Evolutionary conservation across 2,329 filamentous ascomycete species (phyloP), one percentile per base, ranked within the genome.

Genomic region (Aspergillus quadricinctus): DNA sequence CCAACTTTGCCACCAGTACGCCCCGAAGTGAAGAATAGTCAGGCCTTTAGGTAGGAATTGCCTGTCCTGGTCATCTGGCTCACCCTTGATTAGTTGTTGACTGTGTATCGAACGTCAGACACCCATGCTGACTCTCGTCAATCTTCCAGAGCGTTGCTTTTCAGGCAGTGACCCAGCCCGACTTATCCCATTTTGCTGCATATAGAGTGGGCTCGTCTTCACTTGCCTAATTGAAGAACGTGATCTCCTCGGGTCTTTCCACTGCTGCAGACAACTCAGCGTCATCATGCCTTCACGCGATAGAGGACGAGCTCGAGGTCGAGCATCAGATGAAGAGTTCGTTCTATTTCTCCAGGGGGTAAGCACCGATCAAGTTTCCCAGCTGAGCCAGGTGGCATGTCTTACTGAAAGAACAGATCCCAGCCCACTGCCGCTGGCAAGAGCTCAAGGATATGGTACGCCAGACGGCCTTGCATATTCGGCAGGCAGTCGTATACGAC

Each of bases 301-400:
- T 45, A 74, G 70, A 59, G 66, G 66, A 53, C 69, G 70, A 40
- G 63, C 66, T 14, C 69, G 63, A 60, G 52, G 64, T 48, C 66
- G 72, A 59, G 68, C 66, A 27, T 67, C 69, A 5, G 75, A 77
- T 27, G 74, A 76, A 58, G 75, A 77, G 64, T 77, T 75, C 49
- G 75, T 77, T n/a, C 61, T 77, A 11, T 77, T 76, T 55, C 67
- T 77, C 19, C 74, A 76, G 55, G 75, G 75, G 21, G 75, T 77
- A 63, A 69, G 72, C 53, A 53, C 48, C 14, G 27, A 37, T 50
- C 27, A n/a, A 50, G 19, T 23, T 21, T 41, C 14, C n/a, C 31
- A 46, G 19, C 23, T 14, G 10, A 23, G 1, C 28, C 19, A 31
- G 49, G 25, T 35, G 41, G 9, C 40, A 14, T 52, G 50, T 54